These are phyloP conservation scores for Teunomyces stri DNA, from an alignment of 805 yeast genomes.

Conservation along the genomic window DNA sequence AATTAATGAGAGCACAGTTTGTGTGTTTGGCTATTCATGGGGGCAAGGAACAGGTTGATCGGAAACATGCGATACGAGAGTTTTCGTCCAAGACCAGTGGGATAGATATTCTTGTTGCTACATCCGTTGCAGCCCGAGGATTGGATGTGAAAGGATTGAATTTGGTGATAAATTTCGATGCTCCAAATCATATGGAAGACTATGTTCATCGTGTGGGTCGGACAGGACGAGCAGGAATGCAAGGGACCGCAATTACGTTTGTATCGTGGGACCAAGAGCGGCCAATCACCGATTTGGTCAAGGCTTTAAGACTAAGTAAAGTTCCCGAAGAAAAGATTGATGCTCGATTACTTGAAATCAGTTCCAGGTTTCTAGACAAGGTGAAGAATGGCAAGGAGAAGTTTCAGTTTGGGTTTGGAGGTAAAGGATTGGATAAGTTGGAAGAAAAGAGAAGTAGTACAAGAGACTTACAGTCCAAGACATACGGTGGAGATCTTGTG, in stretches of 20 bases:
- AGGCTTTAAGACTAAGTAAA: constrained; percentile 61
- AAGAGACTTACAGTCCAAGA: constrained; percentile 47
- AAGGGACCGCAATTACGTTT: constrained; percentile 64
- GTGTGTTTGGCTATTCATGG: constrained; percentile 80
- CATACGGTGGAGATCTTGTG: constrained; percentile 39
- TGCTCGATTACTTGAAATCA: constrained; percentile 47
- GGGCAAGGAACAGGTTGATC: constrained; percentile 82
- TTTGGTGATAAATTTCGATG: constrained; percentile 68
- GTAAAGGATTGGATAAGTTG: constrained; percentile 81
- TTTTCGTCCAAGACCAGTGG: constrained; percentile 56
- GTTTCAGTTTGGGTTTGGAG: constrained; percentile 82
- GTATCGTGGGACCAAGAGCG: constrained; percentile 60
- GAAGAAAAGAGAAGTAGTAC: constrained; percentile 58
- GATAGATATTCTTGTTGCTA: constrained; percentile 72
- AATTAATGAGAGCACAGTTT: constrained; percentile 51
- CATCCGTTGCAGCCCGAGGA: constrained; percentile 94
- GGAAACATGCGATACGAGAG: constrained; percentile 69
- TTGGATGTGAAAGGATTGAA: constrained; percentile 85
- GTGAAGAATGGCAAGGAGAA: constrained; percentile 64
- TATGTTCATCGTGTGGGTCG: constrained; percentile 95
- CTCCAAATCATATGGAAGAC: constrained; percentile 89
- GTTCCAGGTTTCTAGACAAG: constrained; percentile 54
- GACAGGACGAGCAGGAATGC: constrained; percentile 87
- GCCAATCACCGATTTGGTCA: constrained; percentile 64
- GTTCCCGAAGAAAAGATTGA: constrained; percentile 46